Evolutionary conservation across 306 rosid species (phyloP).

Genomic region (Prunus salicina): DNA sequence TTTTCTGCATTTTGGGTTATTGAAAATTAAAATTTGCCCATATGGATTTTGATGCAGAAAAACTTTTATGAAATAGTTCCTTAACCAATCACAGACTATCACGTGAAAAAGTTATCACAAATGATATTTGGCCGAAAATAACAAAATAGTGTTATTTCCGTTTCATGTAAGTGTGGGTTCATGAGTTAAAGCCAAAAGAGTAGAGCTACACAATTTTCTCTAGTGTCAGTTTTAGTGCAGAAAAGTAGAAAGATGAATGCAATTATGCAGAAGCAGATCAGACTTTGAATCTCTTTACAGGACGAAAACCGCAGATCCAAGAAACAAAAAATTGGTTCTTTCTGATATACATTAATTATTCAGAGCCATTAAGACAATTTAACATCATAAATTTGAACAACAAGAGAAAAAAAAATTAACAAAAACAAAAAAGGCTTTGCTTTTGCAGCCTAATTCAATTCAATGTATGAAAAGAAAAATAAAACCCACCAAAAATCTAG

Average conservation of each 20-base stretch:
- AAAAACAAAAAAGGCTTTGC: conserved; percentile 11
- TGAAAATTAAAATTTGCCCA: neutral
- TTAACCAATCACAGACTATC: too few species aligned
- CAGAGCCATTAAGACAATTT: conserved; percentile 28
- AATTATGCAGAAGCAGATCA: neutral
- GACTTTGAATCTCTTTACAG: conserved; percentile 20
- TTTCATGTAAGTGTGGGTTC: too few species aligned
- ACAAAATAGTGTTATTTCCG: rapidly evolving
- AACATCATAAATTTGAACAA: conserved; percentile 20
- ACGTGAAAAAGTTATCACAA: too few species aligned
- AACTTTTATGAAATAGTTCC: too few species aligned
- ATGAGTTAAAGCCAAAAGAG: neutral
- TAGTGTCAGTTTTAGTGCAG: neutral
- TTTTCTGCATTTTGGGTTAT: neutral
- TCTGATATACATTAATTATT: conserved; percentile 34
- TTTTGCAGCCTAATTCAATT: conserved; percentile 31
- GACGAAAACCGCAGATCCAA: conserved; percentile 8
- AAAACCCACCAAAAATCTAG: conserved; percentile 25
- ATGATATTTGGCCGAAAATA: too few species aligned
- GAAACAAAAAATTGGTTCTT: conserved; percentile 20
- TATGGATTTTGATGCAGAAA: too few species aligned
- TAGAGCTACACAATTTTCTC: neutral
- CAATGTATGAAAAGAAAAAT: conserved; percentile 17
- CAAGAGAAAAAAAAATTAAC: neutral
- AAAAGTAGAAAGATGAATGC: neutral